Evolutionary conservation across 192 early-diverging fungal genomes (phyloP), one percentile per base, ranked within the genome.

Genomic region (Dissophora globulifera): DNA sequence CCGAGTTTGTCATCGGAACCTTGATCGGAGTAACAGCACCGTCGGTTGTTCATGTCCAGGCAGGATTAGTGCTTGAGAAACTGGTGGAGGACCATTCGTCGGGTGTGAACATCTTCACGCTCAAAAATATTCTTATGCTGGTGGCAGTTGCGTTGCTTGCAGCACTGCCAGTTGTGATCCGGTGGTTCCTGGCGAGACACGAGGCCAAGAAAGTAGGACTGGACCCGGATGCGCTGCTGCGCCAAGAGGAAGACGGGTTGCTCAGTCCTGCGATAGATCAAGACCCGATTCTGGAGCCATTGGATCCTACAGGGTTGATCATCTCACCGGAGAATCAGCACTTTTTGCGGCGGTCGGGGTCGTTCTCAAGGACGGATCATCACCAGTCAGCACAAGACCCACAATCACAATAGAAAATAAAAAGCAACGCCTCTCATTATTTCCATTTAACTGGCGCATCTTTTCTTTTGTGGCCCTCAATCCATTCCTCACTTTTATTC

Each of bases 21-120:
- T 80, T 88, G 59, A 66, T 86, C 48, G 82, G 86, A 30, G 86
- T 88, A 10, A 71, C 83, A 11, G 80, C 69, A 2, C 72, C 82
- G 4, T 84, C 83, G 0, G 81, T 86, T 16, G 82, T 88, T 16
- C 84, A 88, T 54, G 81, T 88, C 0, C 86, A 88, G 46, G 86
- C 86, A 30, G 86, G 86, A 50, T 72, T 72, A 15, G 83, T 85
- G 15, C 58, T 88, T 4, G 81, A 86, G n/a, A 57, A 81, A 27
- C 62, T 86, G 15, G 84, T 82, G 17, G 67, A 83, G 57, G 70
- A 84, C 23, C 74, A 78, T 16, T 67, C 72, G 0, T 76, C 72
- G 10, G 72, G 72, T 15, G 72, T 67, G 9, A 61, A 46, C 35
- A 19, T 86, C 9, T 56, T 86, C 35, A 86, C 84, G 19, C 71